phyloP scores from a whole-genome alignment of 2,329 filamentous ascomycete species.

The Talaromyces piceae region DNA sequence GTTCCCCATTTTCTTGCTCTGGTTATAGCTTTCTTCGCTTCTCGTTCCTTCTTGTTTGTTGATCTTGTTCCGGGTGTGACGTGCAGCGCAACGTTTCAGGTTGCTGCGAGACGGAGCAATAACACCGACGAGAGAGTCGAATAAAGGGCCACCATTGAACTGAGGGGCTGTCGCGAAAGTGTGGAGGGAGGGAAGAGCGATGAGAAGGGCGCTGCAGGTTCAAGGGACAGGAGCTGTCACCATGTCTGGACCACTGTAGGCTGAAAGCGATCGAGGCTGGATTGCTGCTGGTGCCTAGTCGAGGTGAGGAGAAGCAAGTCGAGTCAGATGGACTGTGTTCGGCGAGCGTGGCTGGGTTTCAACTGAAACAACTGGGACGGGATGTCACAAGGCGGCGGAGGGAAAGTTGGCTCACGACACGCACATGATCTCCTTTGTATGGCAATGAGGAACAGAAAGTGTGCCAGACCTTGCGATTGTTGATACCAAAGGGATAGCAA shows the following conservation, averaged over 20 bases:
- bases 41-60: not conserved
- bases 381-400: not conserved
- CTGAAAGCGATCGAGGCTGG: no score
- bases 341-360: not conserved
- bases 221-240: not conserved
- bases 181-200: not conserved
- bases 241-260: not conserved
- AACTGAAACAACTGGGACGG: not conserved
- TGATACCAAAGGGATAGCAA: no score
- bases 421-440: not conserved
- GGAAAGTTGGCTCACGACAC: not conserved
- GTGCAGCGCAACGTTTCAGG: not conserved
- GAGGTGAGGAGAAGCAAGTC: not conserved
- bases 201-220: not conserved
- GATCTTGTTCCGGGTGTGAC: no score
- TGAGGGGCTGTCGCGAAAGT: not conserved
- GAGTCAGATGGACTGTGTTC: not conserved
- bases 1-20: slow-evolving; percentile 67
- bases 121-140: not conserved
- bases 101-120: not conserved
- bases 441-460: no score
- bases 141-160: not conserved
- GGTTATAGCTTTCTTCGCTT: not conserved
- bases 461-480: not conserved
- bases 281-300: not conserved